phyloP scores from a whole-genome alignment of 2,329 filamentous ascomycete genomes.

The Exophiala lecanii-corni region DNA sequence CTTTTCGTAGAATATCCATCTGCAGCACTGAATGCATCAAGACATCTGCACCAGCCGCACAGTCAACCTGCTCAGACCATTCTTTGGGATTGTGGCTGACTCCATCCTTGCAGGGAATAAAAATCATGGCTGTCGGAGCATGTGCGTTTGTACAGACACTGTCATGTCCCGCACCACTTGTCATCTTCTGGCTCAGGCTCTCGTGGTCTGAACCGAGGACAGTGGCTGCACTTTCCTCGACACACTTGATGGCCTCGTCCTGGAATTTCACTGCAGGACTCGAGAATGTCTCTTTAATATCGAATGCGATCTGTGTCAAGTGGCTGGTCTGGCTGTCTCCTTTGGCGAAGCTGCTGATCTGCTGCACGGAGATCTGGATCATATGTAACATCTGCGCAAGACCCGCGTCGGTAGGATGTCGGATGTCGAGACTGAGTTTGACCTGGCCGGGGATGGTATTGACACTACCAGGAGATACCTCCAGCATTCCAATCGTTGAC shows the following conservation, averaged over 20 bases:
- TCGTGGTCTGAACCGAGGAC: slow-evolving; percentile 46
- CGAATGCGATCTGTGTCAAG: slow-evolving; percentile 11
- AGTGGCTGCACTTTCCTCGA: slow-evolving; percentile 55
- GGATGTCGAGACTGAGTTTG: slow-evolving; percentile 24
- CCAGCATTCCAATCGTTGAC: slow-evolving; percentile 66
- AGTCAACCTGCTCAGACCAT: slow-evolving; percentile 58
- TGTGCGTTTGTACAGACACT: slow-evolving; percentile 57
- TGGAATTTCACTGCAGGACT: slow-evolving; percentile 61
- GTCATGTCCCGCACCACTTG: slow-evolving; percentile 62
- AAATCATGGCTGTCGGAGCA: slow-evolving; percentile 63
- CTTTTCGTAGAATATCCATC: slow-evolving; percentile 36
- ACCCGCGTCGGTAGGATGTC: slow-evolving; percentile 19
- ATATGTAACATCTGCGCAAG: slow-evolving; percentile 15
- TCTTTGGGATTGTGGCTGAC: slow-evolving; percentile 62
- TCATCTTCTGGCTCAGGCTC: slow-evolving; percentile 50
- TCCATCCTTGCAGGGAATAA: slow-evolving; percentile 60
- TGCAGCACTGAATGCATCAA: slow-evolving; percentile 32
- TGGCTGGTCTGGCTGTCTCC: slow-evolving; percentile 33
- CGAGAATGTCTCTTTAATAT: slow-evolving; percentile 21
- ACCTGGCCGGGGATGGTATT: slow-evolving; percentile 70
- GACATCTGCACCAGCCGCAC: slow-evolving; percentile 30
- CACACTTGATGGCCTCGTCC: slow-evolving; percentile 60
- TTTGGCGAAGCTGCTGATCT: slow-evolving; percentile 60
- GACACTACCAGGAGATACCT: slow-evolving; percentile 61
- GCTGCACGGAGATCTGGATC: slow-evolving; percentile 3